Evolutionary conservation across 2,329 filamentous ascomycete species (phyloP), one percentile per base, ranked within the genome.

Genomic region (Epichloe festucae): DNA sequence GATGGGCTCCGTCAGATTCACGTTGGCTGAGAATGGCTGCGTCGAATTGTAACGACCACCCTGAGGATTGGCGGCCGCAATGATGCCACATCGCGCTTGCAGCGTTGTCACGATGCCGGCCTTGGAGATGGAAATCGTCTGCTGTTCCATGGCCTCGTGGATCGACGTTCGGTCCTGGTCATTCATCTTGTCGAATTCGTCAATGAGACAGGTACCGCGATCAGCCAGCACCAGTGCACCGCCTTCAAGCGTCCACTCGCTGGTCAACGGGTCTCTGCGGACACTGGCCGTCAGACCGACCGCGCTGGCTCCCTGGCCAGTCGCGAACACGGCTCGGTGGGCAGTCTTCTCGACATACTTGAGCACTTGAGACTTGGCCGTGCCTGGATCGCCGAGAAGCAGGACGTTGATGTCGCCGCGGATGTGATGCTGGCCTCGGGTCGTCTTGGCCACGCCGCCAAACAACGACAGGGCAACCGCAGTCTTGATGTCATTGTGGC

Each of bases 101-200:
- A 98, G 76, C 0, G 93, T 97, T 1, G 93, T 98, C 43, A 98
- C 93, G 55, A 98, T 98, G 69, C 93, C 93, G 0, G 93, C 93
- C 67, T 98, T 98, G 57, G 89, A 95, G 63, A 98, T 98, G 55
- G 91, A 97, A 59, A 98, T 98, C 1, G 93, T 98, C 71, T 98
- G 93, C 70, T 98, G 93, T 69, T 98, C 93, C 93, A 98, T 98
- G 54, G 93, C 93, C 75, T 98, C 93, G 77, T 98, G 93, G 60
- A 98, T 98, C 7, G 89, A 95, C 1, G 93, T 97, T 57, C 93
- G 82, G 67, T 98, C 93, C 65, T 97, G 89, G 66, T 98, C 93
- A 67, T 97, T 97, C 93, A 98, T 98, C 77, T 98, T 98, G 78
- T 98, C 93, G 62, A 98, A 98, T 70, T 98, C 93, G 62, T 98